Conservation (phyloP, 257 asterid genomes). For the Solanum neorickii region DNA sequence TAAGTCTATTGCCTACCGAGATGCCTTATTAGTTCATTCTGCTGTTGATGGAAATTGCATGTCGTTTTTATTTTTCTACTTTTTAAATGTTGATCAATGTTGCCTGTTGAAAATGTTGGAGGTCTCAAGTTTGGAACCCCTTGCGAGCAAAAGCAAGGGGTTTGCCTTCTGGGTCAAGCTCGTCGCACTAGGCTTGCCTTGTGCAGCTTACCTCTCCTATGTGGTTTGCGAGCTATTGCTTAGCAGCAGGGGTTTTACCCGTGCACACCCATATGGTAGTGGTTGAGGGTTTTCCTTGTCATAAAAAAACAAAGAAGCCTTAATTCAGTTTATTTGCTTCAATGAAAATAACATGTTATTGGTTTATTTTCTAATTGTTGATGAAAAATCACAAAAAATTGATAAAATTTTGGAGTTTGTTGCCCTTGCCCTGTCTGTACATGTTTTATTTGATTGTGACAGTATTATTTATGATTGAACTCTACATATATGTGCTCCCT, state of each 20-base stretch:
- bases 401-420: not conserved
- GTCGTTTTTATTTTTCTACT: not conserved
- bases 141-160: no score
- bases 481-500: not conserved
- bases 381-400: not conserved
- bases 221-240: no score
- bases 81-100: not conserved
- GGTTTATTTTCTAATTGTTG: not conserved
- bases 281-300: no score
- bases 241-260: no score
- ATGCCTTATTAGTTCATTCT: not conserved
- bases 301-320: no score
- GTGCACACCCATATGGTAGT: no score
- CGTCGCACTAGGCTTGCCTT: no score
- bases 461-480: not conserved
- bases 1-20: slow-evolving; percentile 21
- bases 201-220: no score
- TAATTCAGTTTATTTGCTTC: not conserved
- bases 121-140: no score
- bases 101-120: not conserved
- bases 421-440: not conserved
- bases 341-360: not conserved
- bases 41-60: not conserved
- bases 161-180: no score
- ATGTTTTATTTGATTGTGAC: not conserved